Base-by-base conservation (phyloP, 176 grass and related monocot species). In the Tillandsia leiboldiana region DNA sequence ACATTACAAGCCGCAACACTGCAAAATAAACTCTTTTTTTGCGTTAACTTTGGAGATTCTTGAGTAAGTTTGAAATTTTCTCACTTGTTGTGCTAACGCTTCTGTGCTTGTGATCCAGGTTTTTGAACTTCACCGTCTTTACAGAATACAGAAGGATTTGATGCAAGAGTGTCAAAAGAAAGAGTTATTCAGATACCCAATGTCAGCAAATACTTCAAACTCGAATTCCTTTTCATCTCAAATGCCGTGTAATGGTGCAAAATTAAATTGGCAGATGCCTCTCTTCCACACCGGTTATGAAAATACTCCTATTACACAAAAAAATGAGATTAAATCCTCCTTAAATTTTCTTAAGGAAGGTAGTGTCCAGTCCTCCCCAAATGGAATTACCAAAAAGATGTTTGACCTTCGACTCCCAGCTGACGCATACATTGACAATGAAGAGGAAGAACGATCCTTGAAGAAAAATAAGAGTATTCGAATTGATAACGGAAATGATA, bases 61-160 rank as follows among this genome's bases (percentile, higher is more conserved):
- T 48, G 6, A 66, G 82, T 64, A 71, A 64, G 2, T 18, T 66
- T 11, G 63, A 9, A 58, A 65, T 61, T 57, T 18, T 27, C 12
- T 6, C 53, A 79, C 11, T 26, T 7, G 13, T 73, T 80, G 12
- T 63, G 53, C 78, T 13, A 81, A 81, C 83, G 52, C 50, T 86
- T 42, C 22, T 75, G 58, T 69, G 51, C 18, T 66, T 76, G 20
- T 51, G 11, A 28, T 73, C 7, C 81, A 96, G 88, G 85, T 96
- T 8, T 80, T 73, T 68, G 88, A 96, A 72, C 88, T 96, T 70
- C 92, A 91, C 54, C 78, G 75, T 49, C 64, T 96, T 70, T 91
- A 96, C 75, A 86, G 80, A 77, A 84, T 72, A 82, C 88, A 96
- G 81, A 96, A 89, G 26, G 73, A 91, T 49, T 50, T 83, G 83